Evolutionary conservation across 2,329 filamentous ascomycete genomes (phyloP), one percentile per base, ranked within the genome.

Genomic region (Talaromyces marneffei): DNA sequence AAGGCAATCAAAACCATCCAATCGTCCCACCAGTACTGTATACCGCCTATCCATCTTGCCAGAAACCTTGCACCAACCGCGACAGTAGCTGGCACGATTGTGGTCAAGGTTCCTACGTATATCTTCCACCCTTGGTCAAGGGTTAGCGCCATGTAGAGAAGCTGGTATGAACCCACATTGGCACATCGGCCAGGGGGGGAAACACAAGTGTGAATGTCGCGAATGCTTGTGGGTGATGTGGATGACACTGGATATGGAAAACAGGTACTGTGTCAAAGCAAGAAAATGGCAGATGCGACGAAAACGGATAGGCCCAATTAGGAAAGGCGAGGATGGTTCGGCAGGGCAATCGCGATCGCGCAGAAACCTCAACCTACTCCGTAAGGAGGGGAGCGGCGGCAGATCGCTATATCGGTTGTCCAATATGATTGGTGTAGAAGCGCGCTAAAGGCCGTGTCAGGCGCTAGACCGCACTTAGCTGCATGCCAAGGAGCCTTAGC

Each of bases 1-100:
- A 71, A 35, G 18, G 70, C 62, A 25, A 60, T 46, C 1, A 60
- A 59, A 60, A 71, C 70, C n/a, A 65, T 68, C 59, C 67, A 71
- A 46, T 71, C 70, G 65, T 71, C 69, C 68, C 69, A 71, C 69
- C 70, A 71, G 7, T 66, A 59, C 10, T 66, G 66, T 50, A 65
- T 67, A 8, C 53, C 42, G 3, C 69, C 61, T 39, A 68, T 59
- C 53, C 63, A 40, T 8, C 68, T 64, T 20, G 67, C 65, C 35
- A 64, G 9, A 23, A 67, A 70, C 23, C 69, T 66, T n/a, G 70
- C 40, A 25, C 61, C 44, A 12, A 70, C 69, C 0, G 60, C 64
- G 5, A 67, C 18, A 14, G 68, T 70, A 18, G 69, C 69, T 35
- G 68, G 67, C 4, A 70, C 62, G 18, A 70, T 54, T 14, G 68